Evolutionary conservation across 345 rosid species (phyloP), one percentile per base, ranked within the genome.

Genomic region (rapeseed (Brassica napus)): DNA sequence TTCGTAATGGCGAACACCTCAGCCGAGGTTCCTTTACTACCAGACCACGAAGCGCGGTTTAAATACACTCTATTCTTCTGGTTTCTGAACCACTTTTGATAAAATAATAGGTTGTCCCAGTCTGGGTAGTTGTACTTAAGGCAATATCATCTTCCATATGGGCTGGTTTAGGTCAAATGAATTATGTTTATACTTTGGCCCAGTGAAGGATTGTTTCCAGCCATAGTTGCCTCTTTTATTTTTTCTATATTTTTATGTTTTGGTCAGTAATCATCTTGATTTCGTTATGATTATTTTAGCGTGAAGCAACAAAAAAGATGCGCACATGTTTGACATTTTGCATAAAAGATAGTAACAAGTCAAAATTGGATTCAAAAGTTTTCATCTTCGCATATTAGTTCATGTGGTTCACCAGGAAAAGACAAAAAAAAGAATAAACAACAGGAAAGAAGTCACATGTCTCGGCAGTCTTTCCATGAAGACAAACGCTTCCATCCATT

Each of bases 401-500:
- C n/a, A n/a, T n/a, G n/a, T n/a, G n/a, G n/a, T n/a, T n/a, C 68
- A 79, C 57, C 74, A 67, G 63, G 31, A 28, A 28, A 28, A 28
- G 24, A 30, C 60, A 66, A 32, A 42, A 66, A 79, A n/a, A n/a
- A n/a, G n/a, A 34, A 34, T 8, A 34, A 34, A 6, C 6, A 34
- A 7, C 37, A 1, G 78, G 58, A 15, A 66, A 76, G 67, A 58
- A 3, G 79, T 74, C 78, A 79, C 74, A 79, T 73, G 82, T 79
- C 73, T 73, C 32, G 24, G 67, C 9, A 61, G 42, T 74, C 39
- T 61, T 62, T 26, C 59, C n/a, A 11, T 73, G 42, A 44, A 67
- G 78, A 79, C 31, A 28, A 28, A 28, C 31, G 31, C 31, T 28
- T 28, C 31, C 31, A 28, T 28, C 31, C 31, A 28, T 28, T 28